These are phyloP conservation scores for Halophytophthora polymorphica DNA, from an alignment of 352 stramenopile genomes.

Conservation along the genomic window DNA sequence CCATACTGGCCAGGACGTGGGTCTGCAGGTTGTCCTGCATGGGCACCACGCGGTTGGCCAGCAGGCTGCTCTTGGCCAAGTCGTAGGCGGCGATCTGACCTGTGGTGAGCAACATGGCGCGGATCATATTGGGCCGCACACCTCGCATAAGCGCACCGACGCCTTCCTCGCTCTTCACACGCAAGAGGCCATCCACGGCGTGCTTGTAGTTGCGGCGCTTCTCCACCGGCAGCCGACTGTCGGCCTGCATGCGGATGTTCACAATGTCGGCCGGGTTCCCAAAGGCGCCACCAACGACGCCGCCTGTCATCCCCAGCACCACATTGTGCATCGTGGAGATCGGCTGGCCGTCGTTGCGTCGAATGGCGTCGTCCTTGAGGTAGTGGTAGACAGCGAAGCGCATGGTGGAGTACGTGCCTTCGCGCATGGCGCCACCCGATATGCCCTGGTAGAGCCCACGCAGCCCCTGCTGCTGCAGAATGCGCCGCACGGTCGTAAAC, in stretches of 20 bases:
- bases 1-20: slow-evolving; percentile 73
- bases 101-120: slow-evolving; percentile 78
- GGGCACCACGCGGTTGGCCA: slow-evolving; percentile 38
- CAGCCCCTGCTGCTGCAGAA: slow-evolving; percentile 64
- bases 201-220: slow-evolving; percentile 83
- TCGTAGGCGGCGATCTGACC: slow-evolving; percentile 85
- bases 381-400: slow-evolving; percentile 83
- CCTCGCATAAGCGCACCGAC: slow-evolving; percentile 56
- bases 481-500: slow-evolving; percentile 40
- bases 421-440: slow-evolving; percentile 70
- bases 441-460: slow-evolving; percentile 79
- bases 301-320: slow-evolving; percentile 61
- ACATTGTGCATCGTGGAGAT: slow-evolving; percentile 76
- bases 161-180: slow-evolving; percentile 68
- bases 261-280: slow-evolving; percentile 81
- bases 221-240: slow-evolving; percentile 54
- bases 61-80: slow-evolving; percentile 55
- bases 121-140: slow-evolving; percentile 82
- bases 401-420: slow-evolving; percentile 84
- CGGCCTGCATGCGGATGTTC: slow-evolving; percentile 84
- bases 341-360: slow-evolving; percentile 53
- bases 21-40: slow-evolving; percentile 71
- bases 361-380: slow-evolving; percentile 75
- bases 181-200: slow-evolving; percentile 65
- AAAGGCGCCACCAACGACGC: slow-evolving; percentile 59